Evolutionary conservation across 108 stramenopile species (phyloP).

Genomic region (Cyclotella baltica): DNA sequence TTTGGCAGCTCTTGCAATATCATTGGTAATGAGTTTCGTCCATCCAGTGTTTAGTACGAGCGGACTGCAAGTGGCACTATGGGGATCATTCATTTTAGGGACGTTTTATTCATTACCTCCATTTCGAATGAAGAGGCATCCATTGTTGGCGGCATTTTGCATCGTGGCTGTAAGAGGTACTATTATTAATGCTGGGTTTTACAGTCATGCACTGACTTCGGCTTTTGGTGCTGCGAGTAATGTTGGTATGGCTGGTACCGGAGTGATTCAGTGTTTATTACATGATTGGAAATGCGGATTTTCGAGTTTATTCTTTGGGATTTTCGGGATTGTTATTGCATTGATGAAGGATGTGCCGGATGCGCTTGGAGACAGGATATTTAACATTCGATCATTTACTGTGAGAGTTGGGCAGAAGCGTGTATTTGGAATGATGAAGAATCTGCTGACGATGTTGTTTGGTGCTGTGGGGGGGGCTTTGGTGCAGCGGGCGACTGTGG

Average conservation of each 20-base stretch:
- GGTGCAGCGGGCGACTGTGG: constrained; percentile 45
- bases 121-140: constrained; percentile 93
- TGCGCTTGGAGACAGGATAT: constrained; percentile 73
- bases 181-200: constrained; percentile 92
- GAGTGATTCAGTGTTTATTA: constrained; percentile 64
- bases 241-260: constrained; percentile 32
- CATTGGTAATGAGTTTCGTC: constrained; percentile 69
- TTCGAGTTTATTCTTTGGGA: constrained; percentile 83
- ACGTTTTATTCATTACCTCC: constrained; percentile 89
- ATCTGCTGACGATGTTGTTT: constrained; percentile 59
- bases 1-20: constrained; percentile 59
- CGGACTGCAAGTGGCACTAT: constrained; percentile 81
- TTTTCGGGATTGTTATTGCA: constrained; percentile 89
- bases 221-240: constrained; percentile 55
- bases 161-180: constrained; percentile 94
- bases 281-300: constrained; percentile 63
- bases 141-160: constrained; percentile 93
- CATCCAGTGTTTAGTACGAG: constrained; percentile 61
- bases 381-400: constrained; percentile 82
- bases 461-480: constrained; percentile 48
- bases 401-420: constrained; percentile 77
- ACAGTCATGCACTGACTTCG: constrained; percentile 69
- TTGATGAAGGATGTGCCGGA: constrained; percentile 94
- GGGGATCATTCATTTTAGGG: constrained; percentile 89
- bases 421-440: constrained; percentile 59